A percentile compares a stretch with the other conserved stretches of the same genome.
These are phyloP conservation scores for Pisolithus tinctorius DNA, from an alignment of 768 basidiomycete genomes.

Conservation along the genomic window DNA sequence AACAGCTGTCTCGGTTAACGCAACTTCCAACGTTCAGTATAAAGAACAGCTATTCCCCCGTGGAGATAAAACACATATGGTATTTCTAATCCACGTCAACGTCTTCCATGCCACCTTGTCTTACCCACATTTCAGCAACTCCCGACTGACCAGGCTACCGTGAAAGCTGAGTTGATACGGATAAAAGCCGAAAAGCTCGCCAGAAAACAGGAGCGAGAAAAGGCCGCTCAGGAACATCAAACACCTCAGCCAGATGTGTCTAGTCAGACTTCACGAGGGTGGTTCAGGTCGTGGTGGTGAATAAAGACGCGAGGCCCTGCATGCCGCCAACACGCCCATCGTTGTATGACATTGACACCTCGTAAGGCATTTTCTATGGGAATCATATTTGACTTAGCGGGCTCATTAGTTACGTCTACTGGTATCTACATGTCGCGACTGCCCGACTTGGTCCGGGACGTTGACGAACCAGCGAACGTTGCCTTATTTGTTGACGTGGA, in stretches of 20 bases:
- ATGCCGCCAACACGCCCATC: neutral
- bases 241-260: slow-evolving; percentile 7
- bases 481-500: slow-evolving; percentile 14
- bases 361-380: neutral
- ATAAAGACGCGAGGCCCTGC: neutral
- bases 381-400: neutral
- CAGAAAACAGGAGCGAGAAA: slow-evolving; percentile 38
- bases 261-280: slow-evolving; percentile 18
- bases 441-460: neutral
- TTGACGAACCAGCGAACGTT: neutral
- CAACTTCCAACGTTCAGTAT: slow-evolving; percentile 41
- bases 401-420: slow-evolving; percentile 3
- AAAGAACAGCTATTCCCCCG: slow-evolving; percentile 67
- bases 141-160: slow-evolving; percentile 57
- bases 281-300: slow-evolving; percentile 23
- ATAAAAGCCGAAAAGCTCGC: slow-evolving; percentile 58
- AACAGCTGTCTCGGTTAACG: neutral
- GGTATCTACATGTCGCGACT: slow-evolving; percentile 10
- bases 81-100: slow-evolving; percentile 18
- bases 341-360: neutral
- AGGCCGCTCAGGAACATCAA: slow-evolving; percentile 25
- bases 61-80: slow-evolving; percentile 47
- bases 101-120: neutral
- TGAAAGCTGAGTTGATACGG: slow-evolving; percentile 64
- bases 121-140: slow-evolving; percentile 37